Evolutionary conservation across 768 basidiomycete genomes (phyloP), one percentile per base, ranked within the genome.

Genomic region (Lentinula sp.): DNA sequence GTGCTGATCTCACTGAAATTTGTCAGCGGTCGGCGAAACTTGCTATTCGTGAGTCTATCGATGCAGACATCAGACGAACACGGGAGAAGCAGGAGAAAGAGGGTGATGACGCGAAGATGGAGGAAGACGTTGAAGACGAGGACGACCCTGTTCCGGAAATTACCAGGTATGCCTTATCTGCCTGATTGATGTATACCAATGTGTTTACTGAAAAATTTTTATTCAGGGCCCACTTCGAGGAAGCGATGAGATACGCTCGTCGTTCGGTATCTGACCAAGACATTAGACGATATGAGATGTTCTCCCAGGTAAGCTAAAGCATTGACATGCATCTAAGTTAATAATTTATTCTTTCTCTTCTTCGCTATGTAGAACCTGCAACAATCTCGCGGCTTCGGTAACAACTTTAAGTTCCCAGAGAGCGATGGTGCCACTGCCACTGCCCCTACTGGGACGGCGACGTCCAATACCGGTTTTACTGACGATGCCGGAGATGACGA

Each of bases 1-100:
- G 97, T 87, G 97, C 97, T 60, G 97, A 99, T 85, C 79, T 98
- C 66, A 96, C 96, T n/a, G 97, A 98, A 74, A 96, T 99, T 69
- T 98, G 96, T 73, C 96, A 98, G 75, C 87, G 97, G 55, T 89
- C 97, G 4, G 95, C 95, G 59, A 99, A 99, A 79, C 81, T 98
- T 59, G 96, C 96, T 1, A 99, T 99, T 70, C 85, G 96, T 32
- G 93, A 91, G 74, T 90, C 88, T 61, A 99, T 99, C 67, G 95
- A 98, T 68, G 76, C 91, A 6, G 97, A 99, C 74, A 90, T 99
- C 69, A 78, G 87, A 66, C 76, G 68, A 61, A 83, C 86, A 42
- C 80, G 95, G 60, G 96, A 93, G 71, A 88, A 84, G 79, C 83
- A 79, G 74, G 93, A 86, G 63, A 85, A 84, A 71, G 93, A 92